phyloP scores from a whole-genome alignment of 768 basidiomycete species.

The Suillus variegatus region DNA sequence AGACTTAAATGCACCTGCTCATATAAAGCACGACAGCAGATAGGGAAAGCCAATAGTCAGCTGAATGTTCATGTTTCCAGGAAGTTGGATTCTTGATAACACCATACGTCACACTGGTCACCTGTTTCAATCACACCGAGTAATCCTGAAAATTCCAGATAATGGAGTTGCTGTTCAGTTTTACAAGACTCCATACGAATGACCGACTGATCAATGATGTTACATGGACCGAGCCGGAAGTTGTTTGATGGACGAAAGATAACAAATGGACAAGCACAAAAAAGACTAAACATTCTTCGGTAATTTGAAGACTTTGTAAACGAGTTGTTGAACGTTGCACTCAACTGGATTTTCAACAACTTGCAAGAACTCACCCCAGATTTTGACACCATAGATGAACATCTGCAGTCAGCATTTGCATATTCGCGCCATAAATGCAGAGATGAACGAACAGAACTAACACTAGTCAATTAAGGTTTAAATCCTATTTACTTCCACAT shows the following conservation, averaged over 20 bases:
- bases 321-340: not conserved
- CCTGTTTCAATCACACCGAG: not conserved
- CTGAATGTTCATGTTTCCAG: not conserved
- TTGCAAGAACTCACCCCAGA: not conserved
- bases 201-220: not conserved
- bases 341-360: not conserved
- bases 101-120: not conserved
- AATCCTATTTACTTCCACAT: not conserved
- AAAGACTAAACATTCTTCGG: too few species aligned
- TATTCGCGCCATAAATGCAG: not conserved
- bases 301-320: not conserved
- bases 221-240: not conserved
- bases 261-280: not conserved
- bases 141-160: not conserved
- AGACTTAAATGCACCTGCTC: not conserved
- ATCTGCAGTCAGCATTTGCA: not conserved
- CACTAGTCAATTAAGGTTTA: not conserved
- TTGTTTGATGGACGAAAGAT: not conserved
- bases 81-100: not conserved
- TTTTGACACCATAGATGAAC: not conserved
- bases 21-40: not conserved
- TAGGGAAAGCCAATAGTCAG: not conserved
- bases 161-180: not conserved
- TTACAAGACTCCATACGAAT: not conserved
- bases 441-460: not conserved